Conservation (phyloP, 805 yeast species). For the Candida ortonii region DNA sequence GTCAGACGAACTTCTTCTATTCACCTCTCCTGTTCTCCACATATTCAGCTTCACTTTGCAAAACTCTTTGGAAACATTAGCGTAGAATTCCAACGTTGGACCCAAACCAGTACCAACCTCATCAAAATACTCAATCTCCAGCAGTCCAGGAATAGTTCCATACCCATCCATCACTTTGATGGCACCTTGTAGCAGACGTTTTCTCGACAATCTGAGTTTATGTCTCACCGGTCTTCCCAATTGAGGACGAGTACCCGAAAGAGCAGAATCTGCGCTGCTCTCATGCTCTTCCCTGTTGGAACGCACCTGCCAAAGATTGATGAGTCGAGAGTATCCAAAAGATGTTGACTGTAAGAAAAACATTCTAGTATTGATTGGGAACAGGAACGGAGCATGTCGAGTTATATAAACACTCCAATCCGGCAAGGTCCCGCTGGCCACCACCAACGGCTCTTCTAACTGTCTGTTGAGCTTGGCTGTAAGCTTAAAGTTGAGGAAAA, state of each 20-base stretch:
- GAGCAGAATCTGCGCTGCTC: conserved; percentile 12
- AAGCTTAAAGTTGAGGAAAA: conserved; percentile 72
- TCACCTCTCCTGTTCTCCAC: conserved; percentile 57
- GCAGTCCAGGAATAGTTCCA: conserved; percentile 73
- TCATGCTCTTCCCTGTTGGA: conserved; percentile 39
- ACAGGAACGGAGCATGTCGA: conserved; percentile 71
- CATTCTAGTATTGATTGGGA: conserved; percentile 78
- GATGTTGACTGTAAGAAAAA: conserved; percentile 83
- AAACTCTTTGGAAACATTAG: conserved; percentile 75
- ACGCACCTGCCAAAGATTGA: conserved; percentile 70
- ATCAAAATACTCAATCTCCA: conserved; percentile 83
- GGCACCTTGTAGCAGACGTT: conserved; percentile 70
- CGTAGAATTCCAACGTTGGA: conserved; percentile 91
- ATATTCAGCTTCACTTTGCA: conserved; percentile 51
- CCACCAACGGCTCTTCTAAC: conserved; percentile 82
- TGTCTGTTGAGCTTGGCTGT: conserved; percentile 86
- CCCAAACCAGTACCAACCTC: conserved; percentile 98
- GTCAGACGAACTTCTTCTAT: no score
- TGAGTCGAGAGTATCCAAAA: conserved; percentile 81
- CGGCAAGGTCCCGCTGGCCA: conserved; percentile 84
- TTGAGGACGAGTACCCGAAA: conserved; percentile 36
- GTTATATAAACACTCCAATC: conserved; percentile 80
- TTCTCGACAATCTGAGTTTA: conserved; percentile 74
- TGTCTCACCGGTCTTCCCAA: conserved; percentile 77
- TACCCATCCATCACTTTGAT: conserved; percentile 71